Percentiles rank a stretch among this genome's conserved stretches.
phyloP scores from a whole-genome alignment of 345 rosid species.

The Moricandia arvensis region DNA sequence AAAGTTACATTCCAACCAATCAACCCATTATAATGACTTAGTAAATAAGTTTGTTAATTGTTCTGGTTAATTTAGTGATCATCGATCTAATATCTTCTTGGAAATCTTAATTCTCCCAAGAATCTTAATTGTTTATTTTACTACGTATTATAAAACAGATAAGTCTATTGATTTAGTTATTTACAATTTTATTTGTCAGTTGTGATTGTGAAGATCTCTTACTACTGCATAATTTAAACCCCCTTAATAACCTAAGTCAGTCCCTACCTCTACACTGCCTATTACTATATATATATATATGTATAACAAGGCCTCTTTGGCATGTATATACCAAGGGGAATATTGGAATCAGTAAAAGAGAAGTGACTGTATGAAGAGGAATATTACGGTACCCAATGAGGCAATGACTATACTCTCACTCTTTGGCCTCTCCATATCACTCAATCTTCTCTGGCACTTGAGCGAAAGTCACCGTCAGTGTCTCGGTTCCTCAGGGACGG shows the following conservation, averaged over 20 bases:
- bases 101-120: neutral
- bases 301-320: too few species aligned
- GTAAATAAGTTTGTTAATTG: neutral
- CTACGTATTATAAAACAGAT: too few species aligned
- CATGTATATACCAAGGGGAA: neutral
- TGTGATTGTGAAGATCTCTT: neutral
- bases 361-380: neutral
- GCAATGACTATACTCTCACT: neutral
- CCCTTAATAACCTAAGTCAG: too few species aligned
- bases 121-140: neutral
- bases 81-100: neutral
- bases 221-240: neutral
- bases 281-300: too few species aligned
- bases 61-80: neutral
- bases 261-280: too few species aligned
- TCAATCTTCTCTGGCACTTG: neutral
- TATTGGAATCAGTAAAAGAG: neutral
- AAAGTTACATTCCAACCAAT: too few species aligned
- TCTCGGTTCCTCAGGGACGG: constrained; percentile 11
- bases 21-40: neutral
- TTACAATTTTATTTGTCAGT: neutral
- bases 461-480: neutral
- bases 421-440: constrained; percentile 4
- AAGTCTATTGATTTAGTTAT: neutral
- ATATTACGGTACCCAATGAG: neutral